Evolutionary conservation across 208 protist genomes (phyloP), one percentile per base, ranked within the genome.

Genomic region (Trypanosoma caninum): DNA sequence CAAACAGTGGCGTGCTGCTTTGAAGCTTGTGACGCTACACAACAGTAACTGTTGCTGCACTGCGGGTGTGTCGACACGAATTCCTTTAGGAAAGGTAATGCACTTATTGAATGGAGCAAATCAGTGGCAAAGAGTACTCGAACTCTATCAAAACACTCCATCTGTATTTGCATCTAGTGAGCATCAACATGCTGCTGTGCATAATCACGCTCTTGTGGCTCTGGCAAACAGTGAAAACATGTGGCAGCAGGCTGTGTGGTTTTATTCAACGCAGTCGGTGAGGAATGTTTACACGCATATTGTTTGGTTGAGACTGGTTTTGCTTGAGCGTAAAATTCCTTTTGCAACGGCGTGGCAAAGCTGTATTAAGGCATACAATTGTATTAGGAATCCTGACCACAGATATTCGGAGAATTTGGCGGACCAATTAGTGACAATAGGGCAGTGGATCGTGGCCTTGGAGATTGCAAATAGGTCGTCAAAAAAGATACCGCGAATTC

Each of bases 201-300:
- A 80, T 63, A 83, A 83, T 48, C 56, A 81, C 52, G 65, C 62
- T 20, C 63, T 87, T 59, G 55, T 65, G 23, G 76, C 76, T 6
- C 53, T 81, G 18, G 65, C 67, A 41, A 68, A 63, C n/a, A n/a
- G n/a, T 13, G 62, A 57, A 9, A 69, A 72, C 20, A 58, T 65
- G 20, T 51, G 40, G 52, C 11, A 33, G 30, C 60, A 71, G 9
- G 76, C 76, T 6, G 35, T 84, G 20, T 23, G 8, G 13, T 66
- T 79, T 45, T 87, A 84, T 60, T 25, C 42, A 20, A 27, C 8
- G 25, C 37, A 38, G 5, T 20, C 52, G 18, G 22, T 35, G 8
- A 42, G 48, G 34, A 67, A 53, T 33, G 14, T 46, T 18, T 45
- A 63, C n/a, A 63, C 58, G 16, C 22, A 63, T 31, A 33, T 33